Evolutionary conservation across 768 basidiomycete species (phyloP), one percentile per base, ranked within the genome.

Genomic region (Chiua virens): DNA sequence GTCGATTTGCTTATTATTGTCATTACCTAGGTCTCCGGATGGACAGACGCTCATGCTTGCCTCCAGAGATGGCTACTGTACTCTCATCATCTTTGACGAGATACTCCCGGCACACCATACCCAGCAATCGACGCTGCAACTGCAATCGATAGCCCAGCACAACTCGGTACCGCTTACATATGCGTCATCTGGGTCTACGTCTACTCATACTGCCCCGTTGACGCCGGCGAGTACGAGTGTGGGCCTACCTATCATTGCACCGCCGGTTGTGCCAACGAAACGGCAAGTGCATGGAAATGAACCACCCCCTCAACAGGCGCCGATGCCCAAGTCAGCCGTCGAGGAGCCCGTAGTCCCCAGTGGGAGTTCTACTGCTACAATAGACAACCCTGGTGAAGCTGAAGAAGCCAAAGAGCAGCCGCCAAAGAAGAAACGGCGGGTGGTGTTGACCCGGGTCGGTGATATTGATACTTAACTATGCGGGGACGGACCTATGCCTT

Each of bases 11-110:
- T 56, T 21, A 49, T 47, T 21, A 40, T n/a, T 3, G n/a, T 18
- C 47, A 22, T 11, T 34, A 13, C 44, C 15, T 34, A 98, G 96
- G 96, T 96, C 96, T 2, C 85, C 93, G 1, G 97, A 98, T 61
- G 97, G 97, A 4, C 92, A 97, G 68, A 83, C 89, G 37, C 79
- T 99, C 17, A 82, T 98, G 43, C 81, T 98, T 23, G 88, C 94
- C 2, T 91, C 93, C 1, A 84, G 93, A 23, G 97, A 99, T 65
- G 97, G 97, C 0, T 99, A 98, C 70, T 98, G 97, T 74, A 97
- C 96, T 1, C 80, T 98, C 50, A 79, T 97, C 59, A 80, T 91
- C 20, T 98, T 99, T 66, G 95, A 98, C 71, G 96, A 98, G 70
- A 87, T 96, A 50, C 79, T 98, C 2, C 82, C 92, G 0, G 79